phyloP scores from a whole-genome alignment of 176 grass and related monocot species.

The Pontederia paniculata region DNA sequence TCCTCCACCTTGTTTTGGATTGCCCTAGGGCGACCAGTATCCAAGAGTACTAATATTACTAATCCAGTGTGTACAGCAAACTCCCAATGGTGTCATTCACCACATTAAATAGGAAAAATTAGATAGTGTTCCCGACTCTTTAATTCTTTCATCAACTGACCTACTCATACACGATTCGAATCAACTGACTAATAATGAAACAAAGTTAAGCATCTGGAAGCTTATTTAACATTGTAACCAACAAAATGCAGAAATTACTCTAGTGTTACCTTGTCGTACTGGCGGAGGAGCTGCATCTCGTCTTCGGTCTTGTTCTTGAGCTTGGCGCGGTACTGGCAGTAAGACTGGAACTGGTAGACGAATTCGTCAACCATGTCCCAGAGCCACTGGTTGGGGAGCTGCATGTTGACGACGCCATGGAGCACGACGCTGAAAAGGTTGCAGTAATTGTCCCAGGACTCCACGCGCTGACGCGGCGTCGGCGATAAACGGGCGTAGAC shows the following conservation, averaged over 20 bases:
- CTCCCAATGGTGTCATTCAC: no score
- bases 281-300: conserved; percentile 71
- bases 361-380: conserved; percentile 99
- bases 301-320: conserved; percentile 77
- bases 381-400: conserved; percentile 97
- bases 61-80: no score
- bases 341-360: conserved; percentile 98
- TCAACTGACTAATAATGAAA: not conserved
- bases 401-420: conserved; percentile 97
- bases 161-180: not conserved
- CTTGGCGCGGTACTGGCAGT: conserved; percentile 88
- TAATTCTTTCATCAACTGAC: no score
- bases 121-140: no score
- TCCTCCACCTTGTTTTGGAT: no score
- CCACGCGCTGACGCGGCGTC: conserved; percentile 55
- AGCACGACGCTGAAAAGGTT: conserved; percentile 84
- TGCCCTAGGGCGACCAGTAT: no score
- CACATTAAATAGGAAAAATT: no score
- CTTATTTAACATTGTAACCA: not conserved
- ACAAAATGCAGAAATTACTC: not conserved
- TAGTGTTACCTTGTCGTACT: conserved; percentile 51
- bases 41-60: no score
- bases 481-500: conserved; percentile 66
- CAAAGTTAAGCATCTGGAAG: no score
- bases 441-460: conserved; percentile 97